phyloP scores from a whole-genome alignment of 1,139 yeast species.

The Kluyveromyces sp. region DNA sequence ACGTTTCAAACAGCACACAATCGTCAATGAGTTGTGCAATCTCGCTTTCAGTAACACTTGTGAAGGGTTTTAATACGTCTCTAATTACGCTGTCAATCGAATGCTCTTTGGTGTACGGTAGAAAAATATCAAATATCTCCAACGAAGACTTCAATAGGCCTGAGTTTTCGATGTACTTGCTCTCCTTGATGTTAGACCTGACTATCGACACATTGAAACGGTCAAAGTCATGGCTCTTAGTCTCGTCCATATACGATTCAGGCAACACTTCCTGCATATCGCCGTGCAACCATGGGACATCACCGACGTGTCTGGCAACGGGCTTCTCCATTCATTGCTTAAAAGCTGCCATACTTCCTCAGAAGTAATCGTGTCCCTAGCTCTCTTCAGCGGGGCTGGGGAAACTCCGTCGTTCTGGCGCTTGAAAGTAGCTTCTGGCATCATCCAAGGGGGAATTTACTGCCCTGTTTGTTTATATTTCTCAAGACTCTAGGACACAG shows the following conservation, averaged over 20 bases:
- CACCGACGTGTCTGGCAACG: slow-evolving; percentile 56
- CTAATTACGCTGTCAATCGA: slow-evolving; percentile 10
- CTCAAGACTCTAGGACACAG: not conserved
- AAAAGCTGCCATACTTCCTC: slow-evolving; percentile 10
- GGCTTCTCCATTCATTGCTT: slow-evolving; percentile 24
- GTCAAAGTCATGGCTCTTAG: slow-evolving; percentile 24
- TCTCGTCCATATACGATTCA: slow-evolving; percentile 25
- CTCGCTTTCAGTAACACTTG: slow-evolving; percentile 6
- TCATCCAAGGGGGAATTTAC: not conserved
- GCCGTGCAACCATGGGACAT: slow-evolving; percentile 93
- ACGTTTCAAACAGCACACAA: slow-evolving; percentile 17
- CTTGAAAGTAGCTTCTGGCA: slow-evolving; percentile 2
- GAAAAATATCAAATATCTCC: slow-evolving; percentile 50
- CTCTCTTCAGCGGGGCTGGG: not conserved
- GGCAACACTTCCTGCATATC: slow-evolving; percentile 1
- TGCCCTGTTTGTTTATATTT: too few species aligned
- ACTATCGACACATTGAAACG: slow-evolving; percentile 38
- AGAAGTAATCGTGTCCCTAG: slow-evolving; percentile 1
- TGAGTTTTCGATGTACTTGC: slow-evolving; percentile 33
- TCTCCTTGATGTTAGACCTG: slow-evolving; percentile 34
- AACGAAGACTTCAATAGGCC: slow-evolving; percentile 60
- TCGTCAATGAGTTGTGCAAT: slow-evolving; percentile 9
- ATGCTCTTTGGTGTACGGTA: slow-evolving; percentile 28
- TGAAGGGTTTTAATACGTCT: slow-evolving; percentile 5
- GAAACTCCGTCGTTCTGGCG: not conserved